Conservation (phyloP, 78 protist species). For the Polysphondylium violaceum region DNA sequence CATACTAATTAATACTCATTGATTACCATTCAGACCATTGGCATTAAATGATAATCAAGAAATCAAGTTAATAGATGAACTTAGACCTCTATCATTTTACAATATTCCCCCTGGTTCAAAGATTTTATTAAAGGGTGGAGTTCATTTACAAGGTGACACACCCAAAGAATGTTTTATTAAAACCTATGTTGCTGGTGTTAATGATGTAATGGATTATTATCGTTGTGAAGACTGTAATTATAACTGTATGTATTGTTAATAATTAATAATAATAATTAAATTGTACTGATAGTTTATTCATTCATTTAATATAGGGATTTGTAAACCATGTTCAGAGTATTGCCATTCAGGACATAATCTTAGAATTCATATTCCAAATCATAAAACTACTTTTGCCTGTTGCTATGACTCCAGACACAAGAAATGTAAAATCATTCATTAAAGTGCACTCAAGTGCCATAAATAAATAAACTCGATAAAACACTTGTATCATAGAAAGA, state of each 20-base stretch:
- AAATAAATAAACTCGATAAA: too few relatives aligned
- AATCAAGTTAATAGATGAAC: constrained; percentile 12
- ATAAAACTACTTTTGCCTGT: constrained; percentile 61
- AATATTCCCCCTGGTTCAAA: constrained; percentile 59
- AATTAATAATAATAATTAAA: neutral
- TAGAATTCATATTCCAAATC: neutral
- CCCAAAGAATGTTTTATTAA: constrained; percentile 60
- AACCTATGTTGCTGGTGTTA: constrained; percentile 10
- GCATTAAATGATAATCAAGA: neutral
- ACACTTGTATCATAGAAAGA: neutral
- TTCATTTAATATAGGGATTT: too few relatives aligned
- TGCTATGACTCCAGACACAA: constrained; percentile 52
- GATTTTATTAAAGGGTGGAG: constrained; percentile 35
- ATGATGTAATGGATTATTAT: constrained; percentile 49
- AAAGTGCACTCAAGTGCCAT: neutral
- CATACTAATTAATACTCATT: neutral
- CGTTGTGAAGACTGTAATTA: constrained; percentile 38
- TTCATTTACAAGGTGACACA: constrained; percentile 31
- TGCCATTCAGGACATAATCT: constrained; percentile 65
- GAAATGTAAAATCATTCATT: constrained; percentile 15
- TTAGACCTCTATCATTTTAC: constrained; percentile 47
- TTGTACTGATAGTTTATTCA: neutral
- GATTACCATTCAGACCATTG: neutral
- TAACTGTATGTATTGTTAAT: constrained; percentile 7
- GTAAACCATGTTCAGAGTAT: constrained; percentile 49